Evolutionary conservation across 805 yeast genomes (phyloP), one percentile per base, ranked within the genome.

Genomic region (Cyberlindnera euphorbiae): DNA sequence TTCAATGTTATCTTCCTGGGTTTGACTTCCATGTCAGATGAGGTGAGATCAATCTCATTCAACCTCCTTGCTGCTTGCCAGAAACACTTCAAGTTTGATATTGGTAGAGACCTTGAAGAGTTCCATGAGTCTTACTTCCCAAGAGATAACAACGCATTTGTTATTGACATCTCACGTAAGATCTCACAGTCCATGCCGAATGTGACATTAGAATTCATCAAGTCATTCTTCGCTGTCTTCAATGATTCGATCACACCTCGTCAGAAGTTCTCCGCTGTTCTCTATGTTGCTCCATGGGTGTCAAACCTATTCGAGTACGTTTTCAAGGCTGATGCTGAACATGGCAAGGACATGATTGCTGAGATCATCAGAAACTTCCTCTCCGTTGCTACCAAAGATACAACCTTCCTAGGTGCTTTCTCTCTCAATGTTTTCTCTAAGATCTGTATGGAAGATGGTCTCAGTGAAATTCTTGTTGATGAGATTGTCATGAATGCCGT

Each of bases 401-500:
- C 66, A 8, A 60, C 64, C 0, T 69, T 71, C 17, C 64, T 79
- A 19, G 65, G 78, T 12, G 64, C 73, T 1, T 71, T 84, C 45
- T 69, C 77, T 35, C 69, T 75, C 26, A 69, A 72, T 33, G 61
- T 85, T 13, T 87, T 95, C 95, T 70, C 75, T 25, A 68, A 72
- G 34, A 51, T 87, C 11, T 75, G 82, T 16, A 50, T 71, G 2
- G 88, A 83, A 36, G 78, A 78, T 29, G 64, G 75, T 26, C 58
- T 86, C 10, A 70, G 74, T 4, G 65, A 71, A 2, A 58, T 75
- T 4, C 63, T 85, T 17, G 69, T 86, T 9, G 88, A 83, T 44
- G 96, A 85, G 50, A 74, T 83, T 16, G 74, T 85, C 6, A 73
- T 79, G 2, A 80, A 79, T 44, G 81, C 88, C 1, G 71, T 84